Conservation (phyloP, 768 basidiomycete genomes). For the Mycena galericulata region DNA sequence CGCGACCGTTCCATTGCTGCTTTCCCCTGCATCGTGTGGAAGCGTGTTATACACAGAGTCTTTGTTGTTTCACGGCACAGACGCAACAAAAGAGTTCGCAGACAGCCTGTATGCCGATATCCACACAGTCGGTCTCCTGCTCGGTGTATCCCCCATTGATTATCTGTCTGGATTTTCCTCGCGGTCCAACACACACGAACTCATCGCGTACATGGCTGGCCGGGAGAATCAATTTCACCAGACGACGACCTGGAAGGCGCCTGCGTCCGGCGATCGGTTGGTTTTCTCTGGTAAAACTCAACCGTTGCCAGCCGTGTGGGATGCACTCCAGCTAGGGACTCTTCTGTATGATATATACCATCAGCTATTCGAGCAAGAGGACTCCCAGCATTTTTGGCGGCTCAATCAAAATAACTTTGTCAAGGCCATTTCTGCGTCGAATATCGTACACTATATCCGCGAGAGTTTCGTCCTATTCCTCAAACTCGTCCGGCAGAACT, state of each 20-base stretch:
- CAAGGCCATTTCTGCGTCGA: conserved; percentile 25
- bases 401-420: conserved; percentile 11
- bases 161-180: conserved; percentile 55
- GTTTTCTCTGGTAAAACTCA: neutral
- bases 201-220: conserved; percentile 32
- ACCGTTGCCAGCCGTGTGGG: conserved; percentile 33
- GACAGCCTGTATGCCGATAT: conserved; percentile 53
- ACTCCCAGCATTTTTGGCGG: conserved; percentile 36
- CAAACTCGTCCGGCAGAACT: conserved; percentile 39
- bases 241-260: conserved; percentile 32
- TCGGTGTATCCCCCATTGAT: conserved; percentile 56
- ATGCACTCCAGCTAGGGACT: conserved; percentile 45
- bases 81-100: conserved; percentile 46
- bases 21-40: conserved; percentile 30
- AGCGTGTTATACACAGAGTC: conserved; percentile 56
- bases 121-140: conserved; percentile 52
- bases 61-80: conserved; percentile 45
- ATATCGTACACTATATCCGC: conserved; percentile 52
- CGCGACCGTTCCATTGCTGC: conserved; percentile 52
- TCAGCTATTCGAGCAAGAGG: conserved; percentile 52
- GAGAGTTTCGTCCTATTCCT: conserved; percentile 53
- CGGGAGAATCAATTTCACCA: conserved; percentile 16
- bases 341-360: conserved; percentile 55
- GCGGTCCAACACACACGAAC: conserved; percentile 55
- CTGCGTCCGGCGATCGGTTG: neutral